Base-by-base conservation (phyloP, 148 eudicot genomes). In the Camellia sinensis region DNA sequence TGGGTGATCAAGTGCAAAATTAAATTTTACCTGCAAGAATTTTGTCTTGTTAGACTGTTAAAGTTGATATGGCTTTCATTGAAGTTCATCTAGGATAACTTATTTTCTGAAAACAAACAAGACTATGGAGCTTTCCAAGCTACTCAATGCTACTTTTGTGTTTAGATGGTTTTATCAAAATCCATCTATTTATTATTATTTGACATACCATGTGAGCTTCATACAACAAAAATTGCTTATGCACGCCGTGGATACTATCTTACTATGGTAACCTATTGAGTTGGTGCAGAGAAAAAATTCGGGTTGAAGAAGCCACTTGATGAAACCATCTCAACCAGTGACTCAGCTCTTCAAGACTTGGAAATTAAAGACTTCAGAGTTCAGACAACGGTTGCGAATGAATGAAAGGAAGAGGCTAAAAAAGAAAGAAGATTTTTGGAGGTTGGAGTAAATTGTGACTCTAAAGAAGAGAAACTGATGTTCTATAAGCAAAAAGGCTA, bases 21-120 rank as follows among this genome's bases (percentile, higher is more conserved):
- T 67, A 17, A 44, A 6, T n/a, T 76, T 52, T 29, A 61, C 63
- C 83, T 81, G 83, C 75, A 81, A 75, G n/a, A 69, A 11, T 6
- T 17, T 41, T 52, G 37, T 66, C 29, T 0, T 0, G n/a, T 71
- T 10, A 21, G 74, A 74, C 68, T 45, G 59, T 65, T 65, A 57
- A 10, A 68, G 50, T 53, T 73, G 57, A 54, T 54, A 29, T 37
- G 10, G 0, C 46, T 67, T 14, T 44, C 1, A 68, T 41, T 48
- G 54, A 71, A 79, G 12, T 53, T 50, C 1, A 14, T 46, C 43
- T 29, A 10, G n/a, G 44, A 41, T 7, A 59, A 56, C 43, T 37
- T 3, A n/a, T 43, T 17, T 5, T 22, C 18, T 3, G 12, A 12
- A 37, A 12, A 37, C 37, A 67, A 29, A 37, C 5, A 10, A 10